Evolutionary conservation across 192 early-diverging fungal species (phyloP).

Genomic region (Backusella psychrophila): DNA sequence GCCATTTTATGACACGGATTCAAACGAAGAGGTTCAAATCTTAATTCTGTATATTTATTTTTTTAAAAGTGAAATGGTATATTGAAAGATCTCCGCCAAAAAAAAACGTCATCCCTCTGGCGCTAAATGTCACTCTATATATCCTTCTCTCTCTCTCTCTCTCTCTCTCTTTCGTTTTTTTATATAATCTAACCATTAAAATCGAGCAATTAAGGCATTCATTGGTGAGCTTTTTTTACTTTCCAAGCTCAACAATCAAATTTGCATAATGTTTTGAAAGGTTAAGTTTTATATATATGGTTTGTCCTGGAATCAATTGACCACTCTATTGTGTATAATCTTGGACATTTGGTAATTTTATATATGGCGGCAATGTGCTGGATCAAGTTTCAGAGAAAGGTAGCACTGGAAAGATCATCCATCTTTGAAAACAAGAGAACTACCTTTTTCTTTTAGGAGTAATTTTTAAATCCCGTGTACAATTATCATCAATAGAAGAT

Average conservation of each 20-base stretch:
- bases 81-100: neutral
- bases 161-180: neutral
- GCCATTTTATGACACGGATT: slow-evolving; percentile 5
- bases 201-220: neutral
- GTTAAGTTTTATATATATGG: neutral
- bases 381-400: too few relatives aligned
- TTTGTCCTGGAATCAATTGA: neutral
- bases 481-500: too few relatives aligned
- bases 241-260: neutral
- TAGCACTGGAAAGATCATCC: too few relatives aligned
- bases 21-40: neutral
- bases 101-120: neutral
- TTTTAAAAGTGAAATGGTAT: too few relatives aligned
- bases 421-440: too few relatives aligned
- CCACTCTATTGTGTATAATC: too few relatives aligned
- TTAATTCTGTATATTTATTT: neutral
- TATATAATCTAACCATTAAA: neutral
- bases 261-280: neutral
- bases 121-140: neutral
- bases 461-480: too few relatives aligned
- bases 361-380: too few relatives aligned
- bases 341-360: too few relatives aligned
- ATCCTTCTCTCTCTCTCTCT: neutral
- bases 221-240: neutral
- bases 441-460: too few relatives aligned